phyloP scores from a whole-genome alignment of 805 yeast species.

The Torulaspora gathmanii region DNA sequence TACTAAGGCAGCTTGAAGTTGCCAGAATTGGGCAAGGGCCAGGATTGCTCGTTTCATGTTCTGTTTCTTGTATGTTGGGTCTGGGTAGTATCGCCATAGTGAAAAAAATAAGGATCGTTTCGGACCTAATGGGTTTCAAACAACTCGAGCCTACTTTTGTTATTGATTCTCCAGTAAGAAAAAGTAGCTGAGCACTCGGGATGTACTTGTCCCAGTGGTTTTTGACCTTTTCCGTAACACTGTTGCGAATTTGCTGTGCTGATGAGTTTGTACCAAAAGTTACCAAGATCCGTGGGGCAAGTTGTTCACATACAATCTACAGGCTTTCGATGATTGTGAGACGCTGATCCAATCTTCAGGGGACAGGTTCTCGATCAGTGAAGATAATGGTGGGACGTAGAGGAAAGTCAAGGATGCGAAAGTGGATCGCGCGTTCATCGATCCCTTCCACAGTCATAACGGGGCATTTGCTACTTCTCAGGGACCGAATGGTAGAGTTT shows the following conservation, averaged over 20 bases:
- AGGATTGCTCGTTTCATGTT: not conserved
- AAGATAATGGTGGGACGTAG: conserved; percentile 53
- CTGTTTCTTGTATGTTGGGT: too few relatives aligned
- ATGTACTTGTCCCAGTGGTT: conserved; percentile 9
- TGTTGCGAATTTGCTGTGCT: conserved; percentile 2
- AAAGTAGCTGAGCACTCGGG: not conserved
- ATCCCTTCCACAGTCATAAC: conserved; percentile 13
- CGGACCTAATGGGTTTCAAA: not conserved
- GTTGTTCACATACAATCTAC: conserved; percentile 5
- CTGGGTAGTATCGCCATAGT: too few relatives aligned
- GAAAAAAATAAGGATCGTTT: too few relatives aligned
- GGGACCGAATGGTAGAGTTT: conserved; percentile 4
- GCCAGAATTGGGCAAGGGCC: too few relatives aligned
- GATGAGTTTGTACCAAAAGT: conserved; percentile 23
- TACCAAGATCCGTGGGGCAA: conserved; percentile 5
- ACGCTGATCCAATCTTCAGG: conserved; percentile 37
- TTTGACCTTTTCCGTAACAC: not conserved
- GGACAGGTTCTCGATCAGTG: conserved; percentile 36
- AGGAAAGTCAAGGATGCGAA: conserved; percentile 8
- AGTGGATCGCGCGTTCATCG: conserved; percentile 10
- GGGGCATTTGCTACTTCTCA: conserved; percentile 21
- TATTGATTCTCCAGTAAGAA: too few relatives aligned
- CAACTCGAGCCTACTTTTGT: too few relatives aligned
- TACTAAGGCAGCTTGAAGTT: not conserved
- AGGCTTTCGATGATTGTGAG: conserved; percentile 50